Evolutionary conservation across 352 stramenopile species (phyloP), one percentile per base, ranked within the genome.

Genomic region (Phytophthora pinifolia): DNA sequence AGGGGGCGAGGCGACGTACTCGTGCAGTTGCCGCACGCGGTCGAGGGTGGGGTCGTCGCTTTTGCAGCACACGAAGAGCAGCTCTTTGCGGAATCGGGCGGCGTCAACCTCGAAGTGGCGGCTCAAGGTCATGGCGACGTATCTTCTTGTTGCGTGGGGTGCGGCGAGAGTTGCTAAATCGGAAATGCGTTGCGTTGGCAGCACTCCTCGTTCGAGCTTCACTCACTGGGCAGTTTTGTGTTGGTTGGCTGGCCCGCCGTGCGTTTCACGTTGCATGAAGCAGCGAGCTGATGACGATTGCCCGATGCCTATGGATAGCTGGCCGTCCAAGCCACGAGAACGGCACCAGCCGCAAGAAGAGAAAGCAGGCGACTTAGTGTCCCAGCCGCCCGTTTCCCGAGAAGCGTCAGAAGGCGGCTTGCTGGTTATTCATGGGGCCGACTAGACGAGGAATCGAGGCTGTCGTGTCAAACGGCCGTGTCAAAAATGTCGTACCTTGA

Each of bases 51-150:
- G 31, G 35, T 68, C 56, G 22, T 71, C 56, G 29, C 27, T 62
- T 29, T 70, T 72, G 60, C 56, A 59, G 64, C 64, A 68, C 25
- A 72, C 60, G 46, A 74, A 67, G 14, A 69, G 68, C 22, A 66
- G 39, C 17, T 67, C 58, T 36, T 67, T 68, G 42, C 52, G 53
- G 50, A 75, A 64, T 14, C 58, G 47, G 22, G 53, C 44, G 13
- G 49, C 42, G n/a, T 72, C 49, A 47, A 62, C 25, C 25, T 62
- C 57, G 22, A 38, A 15, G 27, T 67, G 20, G 25, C 41, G 51
- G 41, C 38, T 57, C 20, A 57, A 36, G 32, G 53, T 61, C 57
- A 70, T 71, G 20, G 20, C 3, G 20, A 25, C 1, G 20, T 66
- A 30, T 41, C 25, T 25, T 47, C 9, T 13, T 29, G 32, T 9